Evolutionary conservation across 2,329 filamentous ascomycete species (phyloP), one percentile per base, ranked within the genome.

Genomic region (Tolypocladium guangdongense): DNA sequence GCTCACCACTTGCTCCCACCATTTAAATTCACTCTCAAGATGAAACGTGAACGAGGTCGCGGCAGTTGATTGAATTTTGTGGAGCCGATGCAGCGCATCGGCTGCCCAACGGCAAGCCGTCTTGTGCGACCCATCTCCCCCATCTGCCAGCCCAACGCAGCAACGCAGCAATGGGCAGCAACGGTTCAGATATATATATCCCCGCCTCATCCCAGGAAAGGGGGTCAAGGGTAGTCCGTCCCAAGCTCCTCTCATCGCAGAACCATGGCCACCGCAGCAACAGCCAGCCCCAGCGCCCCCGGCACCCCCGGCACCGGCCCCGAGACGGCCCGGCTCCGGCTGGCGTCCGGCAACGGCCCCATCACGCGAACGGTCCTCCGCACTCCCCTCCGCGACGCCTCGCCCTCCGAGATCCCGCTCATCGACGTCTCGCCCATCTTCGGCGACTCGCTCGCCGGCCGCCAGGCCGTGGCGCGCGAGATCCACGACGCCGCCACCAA

Each of bases 351-450:
- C 45, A 65, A 66, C 50, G 71, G 71, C 2, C 66, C 67, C 22
- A 62, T 72, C 33, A 69, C 63, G 38, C 65, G 69, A 20, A 64
- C 63, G 6, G 60, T 74, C 22, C 65, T 69, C 12, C 55, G 55
- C 10, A 67, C 64, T 1, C 67, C 71, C 0, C 64, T 68, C 5
- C 69, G 72, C 32, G 65, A 71, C 49, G 70, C 70, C 3, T 58
- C 60, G 1, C 56, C 64, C 0, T 65, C 65, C 10, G 75, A 82
- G 61, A 77, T 82, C 14, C 79, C 79, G 3, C 61, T 82, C 43
- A 77, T 82, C 51, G 76, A 82, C 58, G 63, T 81, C 7, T 67
- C 69, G 0, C 60, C 63, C 14, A 69, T 71, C 53, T 71, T 75
- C 52, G 68, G 70, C 50, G 53, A 62, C 2, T 63, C 68, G 1